Percentiles rank a stretch among this genome's conserved stretches.
phyloP scores from a whole-genome alignment of 495 filamentous ascomycete genomes.

The Hypoxylon cercidicola region DNA sequence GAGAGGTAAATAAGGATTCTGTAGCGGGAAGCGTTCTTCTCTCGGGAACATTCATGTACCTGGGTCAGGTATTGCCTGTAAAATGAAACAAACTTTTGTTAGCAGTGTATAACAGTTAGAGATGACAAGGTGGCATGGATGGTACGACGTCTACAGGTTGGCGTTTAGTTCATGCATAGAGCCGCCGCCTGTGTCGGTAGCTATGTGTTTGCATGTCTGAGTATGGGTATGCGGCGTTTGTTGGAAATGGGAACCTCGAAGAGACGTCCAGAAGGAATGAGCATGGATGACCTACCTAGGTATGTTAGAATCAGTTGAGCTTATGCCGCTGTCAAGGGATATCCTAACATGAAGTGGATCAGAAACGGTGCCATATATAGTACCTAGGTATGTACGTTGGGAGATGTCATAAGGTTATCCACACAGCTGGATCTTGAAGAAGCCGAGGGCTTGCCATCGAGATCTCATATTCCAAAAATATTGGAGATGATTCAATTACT shows the following conservation, averaged over 20 bases:
- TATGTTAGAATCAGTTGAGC: no score
- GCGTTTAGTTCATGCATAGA: constrained; percentile 8
- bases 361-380: background rate
- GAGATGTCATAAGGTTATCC: constrained; percentile 16
- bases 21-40: constrained; percentile 1
- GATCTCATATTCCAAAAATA: constrained; percentile 18
- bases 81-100: constrained; percentile 12
- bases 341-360: constrained; percentile 11
- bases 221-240: no score
- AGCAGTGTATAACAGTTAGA: background rate
- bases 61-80: background rate
- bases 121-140: background rate
- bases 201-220: background rate
- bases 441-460: constrained; percentile 13
- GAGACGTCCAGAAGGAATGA: background rate
- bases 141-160: background rate
- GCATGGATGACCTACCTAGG: no score
- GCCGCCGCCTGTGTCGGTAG: constrained; percentile 14
- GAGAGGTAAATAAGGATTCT: constrained; percentile 15
- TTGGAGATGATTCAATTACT: no score
- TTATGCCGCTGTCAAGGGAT: constrained; percentile 1
- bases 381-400: background rate
- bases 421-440: constrained; percentile 9
- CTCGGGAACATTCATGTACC: background rate
- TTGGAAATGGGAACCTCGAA: background rate